Percentiles rank a stretch among this genome's conserved stretches.
These are phyloP conservation scores for Panicum virgatum DNA, from an alignment of 202 grass and related monocot species.

Conservation along the genomic window DNA sequence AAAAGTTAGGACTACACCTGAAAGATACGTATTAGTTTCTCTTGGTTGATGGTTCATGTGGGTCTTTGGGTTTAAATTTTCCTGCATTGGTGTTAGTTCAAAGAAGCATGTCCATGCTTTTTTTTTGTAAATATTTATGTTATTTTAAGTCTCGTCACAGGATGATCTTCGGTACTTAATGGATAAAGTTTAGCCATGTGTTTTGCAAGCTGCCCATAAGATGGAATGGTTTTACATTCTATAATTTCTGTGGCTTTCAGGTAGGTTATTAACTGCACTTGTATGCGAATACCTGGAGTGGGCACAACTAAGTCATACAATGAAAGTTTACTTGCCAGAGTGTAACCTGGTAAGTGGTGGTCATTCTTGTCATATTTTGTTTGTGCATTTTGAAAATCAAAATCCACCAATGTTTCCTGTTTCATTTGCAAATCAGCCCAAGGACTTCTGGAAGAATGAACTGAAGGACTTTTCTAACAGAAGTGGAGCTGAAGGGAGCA, in stretches of 20 bases:
- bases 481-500: constrained; percentile 69
- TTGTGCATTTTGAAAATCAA: background rate
- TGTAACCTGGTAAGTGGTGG: constrained; percentile 98
- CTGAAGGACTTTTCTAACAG: constrained; percentile 80
- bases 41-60: background rate
- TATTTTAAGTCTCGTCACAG: constrained; percentile 1
- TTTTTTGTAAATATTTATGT: constrained; percentile 11
- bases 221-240: constrained; percentile 36
- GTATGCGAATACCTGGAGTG: constrained; percentile 95
- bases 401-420: constrained; percentile 19
- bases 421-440: constrained; percentile 59
- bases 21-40: background rate
- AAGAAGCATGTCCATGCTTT: constrained; percentile 6
- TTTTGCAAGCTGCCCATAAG: constrained; percentile 30
- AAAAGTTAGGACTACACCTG: background rate
- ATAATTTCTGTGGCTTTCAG: constrained; percentile 50
- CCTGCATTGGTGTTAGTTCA: constrained; percentile 14
- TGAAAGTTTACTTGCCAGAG: constrained; percentile 95
- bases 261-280: constrained; percentile 83
- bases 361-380: constrained; percentile 26
- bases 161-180: constrained; percentile 9
- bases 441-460: constrained; percentile 94
- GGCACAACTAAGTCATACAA: constrained; percentile 80
- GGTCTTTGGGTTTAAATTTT: constrained; percentile 7
- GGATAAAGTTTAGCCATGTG: background rate